phyloP scores from a whole-genome alignment of 192 early-diverging fungal genomes.

The Radiomyces spectabilis region DNA sequence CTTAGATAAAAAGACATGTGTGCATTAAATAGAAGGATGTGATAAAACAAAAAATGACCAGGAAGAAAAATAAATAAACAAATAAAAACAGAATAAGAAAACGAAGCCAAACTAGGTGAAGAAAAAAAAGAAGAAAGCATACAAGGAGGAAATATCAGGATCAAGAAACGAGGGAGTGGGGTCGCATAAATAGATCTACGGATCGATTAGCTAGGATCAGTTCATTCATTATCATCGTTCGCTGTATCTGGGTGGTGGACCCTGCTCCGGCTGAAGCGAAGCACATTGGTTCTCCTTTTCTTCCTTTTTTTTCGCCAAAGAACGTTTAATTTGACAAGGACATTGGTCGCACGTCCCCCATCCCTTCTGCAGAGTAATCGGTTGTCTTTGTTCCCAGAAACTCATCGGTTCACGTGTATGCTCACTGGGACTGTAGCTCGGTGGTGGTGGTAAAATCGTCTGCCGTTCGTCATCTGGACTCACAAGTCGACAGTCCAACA shows the following conservation, averaged over 20 bases:
- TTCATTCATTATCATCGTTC: background rate
- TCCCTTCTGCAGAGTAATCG: background rate
- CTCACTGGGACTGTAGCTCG: background rate
- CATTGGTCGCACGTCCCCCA: conserved; percentile 12
- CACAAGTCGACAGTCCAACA: conserved; percentile 22
- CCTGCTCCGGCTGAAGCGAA: conserved; percentile 3
- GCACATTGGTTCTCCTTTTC: background rate
- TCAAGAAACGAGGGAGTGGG: background rate
- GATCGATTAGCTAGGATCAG: no score
- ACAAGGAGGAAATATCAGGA: background rate
- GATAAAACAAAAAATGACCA: no score
- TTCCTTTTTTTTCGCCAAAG: background rate
- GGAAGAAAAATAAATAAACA: background rate
- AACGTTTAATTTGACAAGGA: conserved; percentile 9
- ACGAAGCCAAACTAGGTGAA: no score
- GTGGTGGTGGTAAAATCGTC: conserved; percentile 19
- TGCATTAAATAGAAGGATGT: no score
- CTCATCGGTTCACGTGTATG: background rate
- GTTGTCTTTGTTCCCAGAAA: conserved; percentile 23
- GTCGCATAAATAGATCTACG: no score
- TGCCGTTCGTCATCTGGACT: conserved; percentile 12
- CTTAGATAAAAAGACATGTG: no score
- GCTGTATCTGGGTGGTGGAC: conserved; percentile 10
- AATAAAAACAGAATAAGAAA: background rate
- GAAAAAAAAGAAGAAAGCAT: background rate